These are phyloP conservation scores for Dispira simplex DNA, from an alignment of 192 early-diverging fungal species.

Conservation along the genomic window DNA sequence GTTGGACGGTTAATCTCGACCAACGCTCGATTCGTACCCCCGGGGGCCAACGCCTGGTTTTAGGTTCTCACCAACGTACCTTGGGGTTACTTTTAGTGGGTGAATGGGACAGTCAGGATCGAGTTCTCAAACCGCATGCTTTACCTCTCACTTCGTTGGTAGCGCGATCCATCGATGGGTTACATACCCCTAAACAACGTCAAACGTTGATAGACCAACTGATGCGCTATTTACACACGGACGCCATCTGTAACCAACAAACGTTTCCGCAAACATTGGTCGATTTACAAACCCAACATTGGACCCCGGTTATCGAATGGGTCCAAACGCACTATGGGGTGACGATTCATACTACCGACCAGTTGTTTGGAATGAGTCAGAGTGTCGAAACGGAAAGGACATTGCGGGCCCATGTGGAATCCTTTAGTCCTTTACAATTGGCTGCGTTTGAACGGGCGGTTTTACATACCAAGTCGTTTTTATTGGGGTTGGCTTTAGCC, in stretches of 20 bases:
- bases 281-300: conserved; percentile 60
- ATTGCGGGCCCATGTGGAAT: conserved; percentile 34
- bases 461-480: conserved; percentile 75
- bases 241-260: conserved; percentile 73
- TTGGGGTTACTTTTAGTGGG: conserved; percentile 73
- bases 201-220: conserved; percentile 57
- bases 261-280: conserved; percentile 62
- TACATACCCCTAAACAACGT: conserved; percentile 39
- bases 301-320: conserved; percentile 72
- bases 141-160: conserved; percentile 89
- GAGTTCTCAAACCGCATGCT: conserved; percentile 63
- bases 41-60: conserved; percentile 42
- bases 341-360: conserved; percentile 51
- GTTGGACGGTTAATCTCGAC: conserved; percentile 47
- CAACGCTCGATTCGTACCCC: conserved; percentile 72
- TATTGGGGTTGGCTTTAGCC: conserved; percentile 81
- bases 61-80: conserved; percentile 35
- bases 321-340: conserved; percentile 42
- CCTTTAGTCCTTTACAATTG: conserved; percentile 52
- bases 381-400: conserved; percentile 33
- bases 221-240: conserved; percentile 71
- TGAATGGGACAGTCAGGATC: conserved; percentile 87
- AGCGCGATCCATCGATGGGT: conserved; percentile 63
- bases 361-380: conserved; percentile 57
- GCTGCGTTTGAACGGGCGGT: conserved; percentile 79